A percentile compares a stretch with the other conserved stretches of the same genome.
Evolutionary conservation across 1,284 basidiomycete species (phyloP).

Genomic region (Coniophora puteana): DNA sequence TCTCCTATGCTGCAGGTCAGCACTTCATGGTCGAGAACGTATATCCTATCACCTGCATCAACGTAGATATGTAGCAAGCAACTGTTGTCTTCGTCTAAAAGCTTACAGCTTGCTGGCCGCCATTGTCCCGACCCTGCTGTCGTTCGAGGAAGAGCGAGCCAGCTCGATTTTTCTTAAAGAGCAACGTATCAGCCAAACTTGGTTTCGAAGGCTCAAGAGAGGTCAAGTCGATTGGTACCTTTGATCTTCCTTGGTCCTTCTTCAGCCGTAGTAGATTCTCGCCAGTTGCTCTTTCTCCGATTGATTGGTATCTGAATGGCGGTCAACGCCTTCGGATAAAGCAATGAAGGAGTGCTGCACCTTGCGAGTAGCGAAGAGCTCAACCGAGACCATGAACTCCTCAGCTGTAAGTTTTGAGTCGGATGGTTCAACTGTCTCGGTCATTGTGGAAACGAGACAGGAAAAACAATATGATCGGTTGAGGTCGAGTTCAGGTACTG

Average conservation of each 20-base stretch:
- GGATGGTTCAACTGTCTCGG: conserved; percentile 10
- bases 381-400: conserved; percentile 50
- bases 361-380: no score
- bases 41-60: conserved; percentile 44
- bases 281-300: conserved; percentile 30
- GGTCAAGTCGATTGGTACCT: conserved; percentile 36
- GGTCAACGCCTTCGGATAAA: not conserved
- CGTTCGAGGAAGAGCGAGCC: conserved; percentile 58
- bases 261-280: conserved; percentile 23
- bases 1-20: conserved; percentile 44
- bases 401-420: conserved; percentile 13
- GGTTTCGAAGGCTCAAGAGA: conserved; percentile 7
- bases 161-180: conserved; percentile 65
- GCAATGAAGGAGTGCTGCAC: not conserved
- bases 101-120: conserved; percentile 66
- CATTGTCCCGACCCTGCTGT: conserved; percentile 54
- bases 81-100: conserved; percentile 62
- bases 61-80: conserved; percentile 70
- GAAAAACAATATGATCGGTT: no score
- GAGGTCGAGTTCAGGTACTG: no score
- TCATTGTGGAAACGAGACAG: no score
- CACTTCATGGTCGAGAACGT: conserved; percentile 5
- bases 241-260: conserved; percentile 52
- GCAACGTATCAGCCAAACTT: conserved; percentile 2
- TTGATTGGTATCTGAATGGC: conserved; percentile 32